Evolutionary conservation across 306 rosid species (phyloP), one percentile per base, ranked within the genome.

Genomic region (Ochetophila trinervis): DNA sequence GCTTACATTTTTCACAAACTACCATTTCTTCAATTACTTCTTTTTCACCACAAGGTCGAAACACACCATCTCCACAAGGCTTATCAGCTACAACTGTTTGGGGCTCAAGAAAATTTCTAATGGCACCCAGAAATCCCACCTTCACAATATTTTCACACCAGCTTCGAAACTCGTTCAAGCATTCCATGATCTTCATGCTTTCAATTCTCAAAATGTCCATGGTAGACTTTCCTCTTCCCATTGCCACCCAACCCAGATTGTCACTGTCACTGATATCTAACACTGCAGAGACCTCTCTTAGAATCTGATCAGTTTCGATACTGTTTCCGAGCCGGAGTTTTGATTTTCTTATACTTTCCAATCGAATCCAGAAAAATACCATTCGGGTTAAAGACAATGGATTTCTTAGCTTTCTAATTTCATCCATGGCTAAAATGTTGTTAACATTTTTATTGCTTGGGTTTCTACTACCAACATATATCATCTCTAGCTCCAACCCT

Each of bases 321-420:
- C 50, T 63, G 69, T 47, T 64, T 15, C 86, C 80, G 1, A 70
- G 71, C 57, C 62, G 27, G 17, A 62, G 73, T 74, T 65, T 82
- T 15, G 85, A 85, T 71, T 86, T 85, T 74, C 78, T 73, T 66
- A 87, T 80, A 18, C 86, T 76, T 70, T 78, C 84, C 65, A 85
- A 24, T 53, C 95, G 73, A 57, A 85, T 78, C 95, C 95, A 88
- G 72, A 88, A 85, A 69, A 74, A 69, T 12, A 57, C 72, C 14
- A 63, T 50, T 56, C 66, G 66, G 51, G 66, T 65, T 34, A 48
- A 48, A 66, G 86, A 63, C 51, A 87, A 75, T 30, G 59, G 66
- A 50, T 48, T 73, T 62, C 49, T 27, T 5, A 60, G 63, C 14
- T 48, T 70, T 13, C 16, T 69, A 30, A 49, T 49, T 21, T 72